Evolutionary conservation across 129 eudicot genomes (phyloP).

Genomic region (Helichrysum umbraculigerum): DNA sequence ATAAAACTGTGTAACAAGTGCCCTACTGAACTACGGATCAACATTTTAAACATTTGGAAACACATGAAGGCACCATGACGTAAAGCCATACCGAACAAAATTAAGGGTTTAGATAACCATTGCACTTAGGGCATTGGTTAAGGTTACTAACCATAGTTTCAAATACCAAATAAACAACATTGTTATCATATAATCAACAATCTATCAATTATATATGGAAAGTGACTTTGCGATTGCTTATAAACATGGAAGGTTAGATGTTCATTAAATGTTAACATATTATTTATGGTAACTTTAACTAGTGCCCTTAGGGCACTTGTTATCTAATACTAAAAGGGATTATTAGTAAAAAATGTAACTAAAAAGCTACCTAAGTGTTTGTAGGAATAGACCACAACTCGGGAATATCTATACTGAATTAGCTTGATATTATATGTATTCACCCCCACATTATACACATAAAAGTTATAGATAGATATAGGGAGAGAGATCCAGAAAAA

Average conservation of each 20-base stretch:
- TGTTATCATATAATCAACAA: no score
- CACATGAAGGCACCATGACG: neutral
- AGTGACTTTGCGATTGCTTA: no score
- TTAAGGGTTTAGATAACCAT: no score
- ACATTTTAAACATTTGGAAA: slow-evolving; percentile 1
- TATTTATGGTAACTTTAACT: no score
- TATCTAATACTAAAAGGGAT: neutral
- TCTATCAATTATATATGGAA: no score
- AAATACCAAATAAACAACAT: no score
- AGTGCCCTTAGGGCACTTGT: no score
- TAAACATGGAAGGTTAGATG: no score
- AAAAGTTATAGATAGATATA: neutral
- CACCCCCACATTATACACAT: slow-evolving; percentile 15
- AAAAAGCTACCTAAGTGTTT: neutral
- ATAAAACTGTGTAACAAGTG: neutral
- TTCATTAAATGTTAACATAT: no score
- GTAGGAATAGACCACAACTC: neutral
- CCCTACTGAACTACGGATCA: slow-evolving; percentile 4
- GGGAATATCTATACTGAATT: neutral
- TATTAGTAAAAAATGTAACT: neutral
- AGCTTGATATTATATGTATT: neutral
- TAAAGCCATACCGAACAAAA: neutral
- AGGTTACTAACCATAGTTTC: no score
- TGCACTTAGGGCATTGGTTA: no score
- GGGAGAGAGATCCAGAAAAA: neutral